Base-by-base conservation (phyloP, 169 alveolate genomes). In the Plasmodium sp. region DNA sequence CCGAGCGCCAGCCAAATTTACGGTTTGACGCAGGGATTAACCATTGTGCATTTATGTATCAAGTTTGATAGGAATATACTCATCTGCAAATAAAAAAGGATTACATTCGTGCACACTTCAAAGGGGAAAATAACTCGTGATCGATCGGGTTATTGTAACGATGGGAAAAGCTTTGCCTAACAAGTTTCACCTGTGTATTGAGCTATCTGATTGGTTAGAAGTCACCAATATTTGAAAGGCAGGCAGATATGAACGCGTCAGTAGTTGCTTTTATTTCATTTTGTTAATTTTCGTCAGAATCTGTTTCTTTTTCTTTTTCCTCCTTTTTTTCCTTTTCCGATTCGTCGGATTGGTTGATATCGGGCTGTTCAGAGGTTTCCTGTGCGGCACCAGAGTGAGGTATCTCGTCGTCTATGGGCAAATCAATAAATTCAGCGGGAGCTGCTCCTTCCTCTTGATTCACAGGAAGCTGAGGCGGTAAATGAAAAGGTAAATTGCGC, bases 241-340 rank as follows among this genome's bases (percentile, higher is more conserved):
- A 39, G 22, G 27, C 22, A 22, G 74, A 45, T 43, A 33, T 34
- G 71, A 41, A 34, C 5, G 34, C 54, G 39, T 77, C 27, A 43
- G 77, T 18, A 67, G 27, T 67, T 67, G 7, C 77, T 27, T 67
- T 67, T 67, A 67, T 67, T 67, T 22, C 39, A 67, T 27, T 67
- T 67, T 67, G 41, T 45, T 80, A 80, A 80, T 80, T 80, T 80
- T 80, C 84, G 41, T 45, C 71, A 22, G 84, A 9, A 45, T 45
- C 31, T 45, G 27, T 62, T 31, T 80, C 51, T 45, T 18, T 10
- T 33, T 36, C 12, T 22, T 22, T 75, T 75, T 36, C 7, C 22
- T 7, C 6, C 5, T 34, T 7, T 67, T 75, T 80, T 43, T 80
- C 31, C 33, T 27, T 67, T 67, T 80, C 9, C 16, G 41, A 80